Percentiles rank a stretch among this genome's conserved stretches.
phyloP scores from a whole-genome alignment of 768 basidiomycete species.

The Naganishia onofrii region DNA sequence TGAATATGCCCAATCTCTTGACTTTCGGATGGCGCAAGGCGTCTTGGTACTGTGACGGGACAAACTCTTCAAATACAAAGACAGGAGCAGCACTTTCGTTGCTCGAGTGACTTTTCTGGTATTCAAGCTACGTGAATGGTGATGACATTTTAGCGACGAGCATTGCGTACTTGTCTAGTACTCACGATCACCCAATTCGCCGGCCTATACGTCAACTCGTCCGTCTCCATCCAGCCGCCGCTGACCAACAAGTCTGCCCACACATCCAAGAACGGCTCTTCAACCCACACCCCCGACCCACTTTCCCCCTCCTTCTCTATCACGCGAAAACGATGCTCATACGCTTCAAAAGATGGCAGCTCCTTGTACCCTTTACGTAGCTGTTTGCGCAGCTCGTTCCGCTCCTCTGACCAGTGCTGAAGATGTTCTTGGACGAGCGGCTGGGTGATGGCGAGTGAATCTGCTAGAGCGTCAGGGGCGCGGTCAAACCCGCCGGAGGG shows the following conservation, averaged over 20 bases:
- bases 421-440: slow-evolving; percentile 61
- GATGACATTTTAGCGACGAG: too few relatives aligned
- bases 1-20: slow-evolving; percentile 36
- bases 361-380: slow-evolving; percentile 77
- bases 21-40: slow-evolving; percentile 41
- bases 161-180: slow-evolving; percentile 29
- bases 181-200: slow-evolving; percentile 89
- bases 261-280: slow-evolving; percentile 85
- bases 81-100: slow-evolving; percentile 65
- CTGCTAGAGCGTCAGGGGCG: slow-evolving; percentile 68
- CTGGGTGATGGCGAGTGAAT: slow-evolving; percentile 74
- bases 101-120: slow-evolving; percentile 48
- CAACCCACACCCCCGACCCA: slow-evolving; percentile 56
- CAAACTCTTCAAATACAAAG: slow-evolving; percentile 88
- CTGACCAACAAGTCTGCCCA: slow-evolving; percentile 54
- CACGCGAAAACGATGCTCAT: slow-evolving; percentile 26
- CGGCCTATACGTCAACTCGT: slow-evolving; percentile 74
- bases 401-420: slow-evolving; percentile 70
- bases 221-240: slow-evolving; percentile 77
- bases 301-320: slow-evolving; percentile 39
- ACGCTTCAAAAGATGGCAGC: slow-evolving; percentile 71
- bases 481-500: slow-evolving; percentile 71
- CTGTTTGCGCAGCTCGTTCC: slow-evolving; percentile 69
- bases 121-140: slow-evolving; percentile 64
- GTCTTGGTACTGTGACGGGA: slow-evolving; percentile 59